A percentile compares a stretch with the other conserved stretches of the same genome.
These are phyloP conservation scores for Sistotremastrum niveocremeum DNA, from an alignment of 768 basidiomycete species.

Conservation along the genomic window DNA sequence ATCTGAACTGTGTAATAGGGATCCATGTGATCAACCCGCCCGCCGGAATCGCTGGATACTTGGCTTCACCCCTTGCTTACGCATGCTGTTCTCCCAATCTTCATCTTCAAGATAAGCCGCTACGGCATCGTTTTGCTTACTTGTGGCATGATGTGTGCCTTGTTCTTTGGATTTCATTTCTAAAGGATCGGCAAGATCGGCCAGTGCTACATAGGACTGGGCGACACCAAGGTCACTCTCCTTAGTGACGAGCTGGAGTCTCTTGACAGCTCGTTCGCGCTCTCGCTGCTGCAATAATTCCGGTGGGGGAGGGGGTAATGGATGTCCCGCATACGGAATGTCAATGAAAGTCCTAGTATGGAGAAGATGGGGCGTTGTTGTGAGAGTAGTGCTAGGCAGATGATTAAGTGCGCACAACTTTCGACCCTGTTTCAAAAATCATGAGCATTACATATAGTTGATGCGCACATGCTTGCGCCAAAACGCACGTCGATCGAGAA, in stretches of 20 bases:
- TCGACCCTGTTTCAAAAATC: slow-evolving; percentile 28
- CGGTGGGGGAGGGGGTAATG: slow-evolving; percentile 12
- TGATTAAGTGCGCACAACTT: slow-evolving; percentile 53
- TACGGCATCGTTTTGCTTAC: slow-evolving; percentile 29
- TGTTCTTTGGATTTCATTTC: slow-evolving; percentile 17
- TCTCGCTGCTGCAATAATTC: slow-evolving; percentile 9
- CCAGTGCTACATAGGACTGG: slow-evolving; percentile 56
- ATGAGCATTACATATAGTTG: slow-evolving; percentile 1
- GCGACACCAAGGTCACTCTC: slow-evolving; percentile 56
- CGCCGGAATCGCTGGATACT: slow-evolving; percentile 3
- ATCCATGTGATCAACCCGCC: too few relatives aligned
- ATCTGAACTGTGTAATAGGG: too few relatives aligned
- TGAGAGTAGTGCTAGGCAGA: slow-evolving; percentile 49
- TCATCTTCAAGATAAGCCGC: slow-evolving; percentile 51
- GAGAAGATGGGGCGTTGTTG: slow-evolving; percentile 59
- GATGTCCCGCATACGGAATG: slow-evolving; percentile 27
- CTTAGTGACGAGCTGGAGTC: slow-evolving; percentile 51
- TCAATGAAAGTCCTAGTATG: slow-evolving; percentile 50
- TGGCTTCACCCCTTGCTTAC: slow-evolving; percentile 16
- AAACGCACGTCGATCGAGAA: slow-evolving; percentile 46
- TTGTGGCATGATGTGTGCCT: slow-evolving; percentile 7
- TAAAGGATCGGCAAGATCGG: slow-evolving; percentile 24
- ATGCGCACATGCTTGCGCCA: not conserved
- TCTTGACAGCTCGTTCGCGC: slow-evolving; percentile 41
- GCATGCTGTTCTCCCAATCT: slow-evolving; percentile 45